phyloP scores from a whole-genome alignment of 352 stramenopile genomes.

The Thraustochytrium sp. region DNA sequence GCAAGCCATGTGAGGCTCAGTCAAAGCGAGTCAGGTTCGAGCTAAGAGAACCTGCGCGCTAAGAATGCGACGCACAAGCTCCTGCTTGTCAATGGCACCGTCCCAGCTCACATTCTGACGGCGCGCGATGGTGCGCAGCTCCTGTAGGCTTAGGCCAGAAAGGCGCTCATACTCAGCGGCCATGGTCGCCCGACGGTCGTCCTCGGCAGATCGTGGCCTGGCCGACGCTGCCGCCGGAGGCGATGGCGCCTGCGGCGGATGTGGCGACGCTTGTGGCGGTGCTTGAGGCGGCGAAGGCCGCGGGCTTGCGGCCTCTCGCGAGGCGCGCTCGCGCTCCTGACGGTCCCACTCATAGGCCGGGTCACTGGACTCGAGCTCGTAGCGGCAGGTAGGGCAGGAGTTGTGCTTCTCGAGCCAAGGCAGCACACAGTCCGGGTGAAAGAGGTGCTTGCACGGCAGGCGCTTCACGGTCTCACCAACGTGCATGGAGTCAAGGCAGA shows the following conservation, averaged over 20 bases:
- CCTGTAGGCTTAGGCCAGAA: background rate
- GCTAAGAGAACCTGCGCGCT: background rate
- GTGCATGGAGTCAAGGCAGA: slow-evolving; percentile 82
- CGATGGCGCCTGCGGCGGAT: too few species aligned
- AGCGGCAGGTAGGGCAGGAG: slow-evolving; percentile 87
- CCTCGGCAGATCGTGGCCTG: too few species aligned
- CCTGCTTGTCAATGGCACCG: slow-evolving; percentile 9
- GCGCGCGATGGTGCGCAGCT: slow-evolving; percentile 4
- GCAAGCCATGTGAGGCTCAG: too few species aligned
- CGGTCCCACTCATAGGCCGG: slow-evolving; percentile 14
- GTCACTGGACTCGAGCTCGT: slow-evolving; percentile 42
- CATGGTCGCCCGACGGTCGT: too few species aligned
- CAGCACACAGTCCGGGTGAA: slow-evolving; percentile 83
- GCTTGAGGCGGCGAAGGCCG: too few species aligned
- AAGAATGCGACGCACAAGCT: background rate
- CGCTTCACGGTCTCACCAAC: slow-evolving; percentile 64
- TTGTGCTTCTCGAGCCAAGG: slow-evolving; percentile 85
- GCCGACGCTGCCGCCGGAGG: too few species aligned
- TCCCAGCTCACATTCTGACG: background rate
- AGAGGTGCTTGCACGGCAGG: slow-evolving; percentile 84
- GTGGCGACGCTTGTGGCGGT: too few species aligned
- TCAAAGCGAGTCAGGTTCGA: too few species aligned
- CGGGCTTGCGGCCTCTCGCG: background rate
- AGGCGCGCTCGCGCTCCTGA: background rate
- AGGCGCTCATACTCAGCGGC: background rate